These are phyloP conservation scores for Porphyridium purpureum DNA, from an alignment of 23 red algal genomes.

Conservation along the genomic window DNA sequence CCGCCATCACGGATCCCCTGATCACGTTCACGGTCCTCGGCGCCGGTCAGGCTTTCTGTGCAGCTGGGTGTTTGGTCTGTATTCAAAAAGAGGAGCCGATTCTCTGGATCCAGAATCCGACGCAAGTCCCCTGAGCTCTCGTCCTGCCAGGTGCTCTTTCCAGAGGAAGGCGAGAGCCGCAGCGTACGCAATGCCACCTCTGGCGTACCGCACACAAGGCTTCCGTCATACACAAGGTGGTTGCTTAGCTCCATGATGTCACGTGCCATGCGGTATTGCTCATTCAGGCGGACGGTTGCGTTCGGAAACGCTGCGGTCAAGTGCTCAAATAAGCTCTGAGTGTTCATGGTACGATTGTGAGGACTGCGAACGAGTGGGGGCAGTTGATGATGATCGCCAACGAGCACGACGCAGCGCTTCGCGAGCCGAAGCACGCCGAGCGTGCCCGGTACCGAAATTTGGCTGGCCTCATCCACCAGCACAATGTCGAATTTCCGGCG, in stretches of 20 bases:
- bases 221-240: constrained; percentile 55
- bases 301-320: constrained; percentile 49
- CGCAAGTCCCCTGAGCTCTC: no score
- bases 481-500: constrained; percentile 20
- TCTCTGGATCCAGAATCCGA: constrained; percentile 1
- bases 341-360: not conserved
- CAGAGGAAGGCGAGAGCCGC: not conserved
- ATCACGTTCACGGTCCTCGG: not conserved
- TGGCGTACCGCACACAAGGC: constrained; percentile 38
- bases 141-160: no score
- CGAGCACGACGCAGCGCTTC: constrained; percentile 41
- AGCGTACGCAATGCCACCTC: constrained; percentile 6
- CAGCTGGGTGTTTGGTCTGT: no score
- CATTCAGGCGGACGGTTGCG: constrained; percentile 19
- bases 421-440: constrained; percentile 20
- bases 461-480: constrained; percentile 20
- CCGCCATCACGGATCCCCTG: not conserved
- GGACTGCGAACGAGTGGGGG: constrained; percentile 37
- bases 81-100: constrained; percentile 4
- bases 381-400: constrained; percentile 84
- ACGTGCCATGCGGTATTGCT: constrained; percentile 84
- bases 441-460: constrained; percentile 13
- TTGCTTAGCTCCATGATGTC: constrained; percentile 79
- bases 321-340: constrained; percentile 34
- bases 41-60: not conserved